Conservation (phyloP, 768 basidiomycete species). For the Coprinopsis sp. region DNA sequence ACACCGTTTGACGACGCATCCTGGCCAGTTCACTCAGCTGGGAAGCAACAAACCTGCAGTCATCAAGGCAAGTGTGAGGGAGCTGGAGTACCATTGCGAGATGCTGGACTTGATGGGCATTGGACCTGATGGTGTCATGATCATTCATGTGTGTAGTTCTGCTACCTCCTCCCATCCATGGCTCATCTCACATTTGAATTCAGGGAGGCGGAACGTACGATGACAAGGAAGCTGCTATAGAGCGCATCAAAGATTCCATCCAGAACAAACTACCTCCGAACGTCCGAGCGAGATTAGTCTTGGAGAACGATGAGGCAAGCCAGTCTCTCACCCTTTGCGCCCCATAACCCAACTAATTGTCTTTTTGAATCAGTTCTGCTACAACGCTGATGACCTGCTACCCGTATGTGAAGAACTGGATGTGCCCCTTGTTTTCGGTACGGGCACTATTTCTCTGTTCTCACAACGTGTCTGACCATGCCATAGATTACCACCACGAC, state of each 20-base stretch:
- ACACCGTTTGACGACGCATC: conserved; percentile 82
- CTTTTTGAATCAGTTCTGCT: conserved; percentile 52
- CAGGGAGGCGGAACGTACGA: conserved; percentile 80
- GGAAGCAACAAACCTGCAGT: conserved; percentile 77
- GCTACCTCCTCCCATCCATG: background rate
- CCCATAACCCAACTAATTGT: too few species aligned
- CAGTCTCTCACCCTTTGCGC: background rate
- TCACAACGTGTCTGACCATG: background rate
- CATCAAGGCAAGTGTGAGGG: conserved; percentile 69
- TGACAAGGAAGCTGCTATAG: conserved; percentile 68
- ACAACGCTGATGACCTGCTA: conserved; percentile 85
- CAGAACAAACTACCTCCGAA: conserved; percentile 49
- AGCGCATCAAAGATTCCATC: conserved; percentile 71
- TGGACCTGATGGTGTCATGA: conserved; percentile 81
- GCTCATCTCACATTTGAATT: conserved; percentile 7
- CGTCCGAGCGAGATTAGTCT: conserved; percentile 69
- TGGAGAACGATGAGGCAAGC: conserved; percentile 92
- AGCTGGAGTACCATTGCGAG: conserved; percentile 82
- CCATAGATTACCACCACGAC: conserved; percentile 79
- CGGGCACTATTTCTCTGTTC: conserved; percentile 16
- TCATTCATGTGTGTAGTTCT: conserved; percentile 59
- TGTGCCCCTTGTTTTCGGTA: conserved; percentile 65
- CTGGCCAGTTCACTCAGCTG: conserved; percentile 82
- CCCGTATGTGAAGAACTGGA: conserved; percentile 80
- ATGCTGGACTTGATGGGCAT: conserved; percentile 84